phyloP scores from a whole-genome alignment of 1,139 yeast genomes.

The Tardiomyces blankii region DNA sequence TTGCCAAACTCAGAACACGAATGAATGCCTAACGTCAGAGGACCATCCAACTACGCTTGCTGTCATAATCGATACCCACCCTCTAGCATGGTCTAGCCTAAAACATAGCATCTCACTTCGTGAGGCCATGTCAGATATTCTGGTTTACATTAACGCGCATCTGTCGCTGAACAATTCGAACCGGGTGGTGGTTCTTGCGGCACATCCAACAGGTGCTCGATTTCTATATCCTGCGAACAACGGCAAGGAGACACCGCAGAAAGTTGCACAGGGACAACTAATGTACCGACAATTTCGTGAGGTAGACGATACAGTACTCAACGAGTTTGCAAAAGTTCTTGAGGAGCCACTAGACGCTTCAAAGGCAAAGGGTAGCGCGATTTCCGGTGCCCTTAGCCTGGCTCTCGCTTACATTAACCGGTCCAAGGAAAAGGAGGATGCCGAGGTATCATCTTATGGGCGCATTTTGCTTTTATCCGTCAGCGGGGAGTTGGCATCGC shows the following conservation, averaged over 20 bases:
- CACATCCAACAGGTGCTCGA: conserved; percentile 59
- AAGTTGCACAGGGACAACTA: conserved; percentile 23
- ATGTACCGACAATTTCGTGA: conserved; percentile 83
- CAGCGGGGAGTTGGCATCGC: conserved; percentile 66
- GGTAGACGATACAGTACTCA: conserved; percentile 69
- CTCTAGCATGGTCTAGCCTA: conserved; percentile 61
- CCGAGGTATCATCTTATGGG: conserved; percentile 19
- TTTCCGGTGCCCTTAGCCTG: conserved; percentile 71
- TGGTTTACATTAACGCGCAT: conserved; percentile 77
- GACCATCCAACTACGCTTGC: conserved; percentile 79
- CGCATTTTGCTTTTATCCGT: conserved; percentile 66
- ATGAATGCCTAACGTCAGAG: conserved; percentile 24
- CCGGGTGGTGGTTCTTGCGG: conserved; percentile 72
- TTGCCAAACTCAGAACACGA: no score
- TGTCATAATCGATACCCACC: conserved; percentile 68
- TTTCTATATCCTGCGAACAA: conserved; percentile 51
- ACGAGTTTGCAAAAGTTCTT: conserved; percentile 43
- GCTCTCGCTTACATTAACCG: conserved; percentile 76
- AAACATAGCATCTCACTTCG: conserved; percentile 36
- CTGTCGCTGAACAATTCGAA: conserved; percentile 77
- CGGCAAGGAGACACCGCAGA: conserved; percentile 15
- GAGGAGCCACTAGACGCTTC: conserved; percentile 15
- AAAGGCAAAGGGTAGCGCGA: conserved; percentile 26
- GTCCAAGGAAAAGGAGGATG: conserved; percentile 20
- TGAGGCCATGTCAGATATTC: conserved; percentile 46